phyloP scores from a whole-genome alignment of 345 rosid genomes.

The Acer saccharum region DNA sequence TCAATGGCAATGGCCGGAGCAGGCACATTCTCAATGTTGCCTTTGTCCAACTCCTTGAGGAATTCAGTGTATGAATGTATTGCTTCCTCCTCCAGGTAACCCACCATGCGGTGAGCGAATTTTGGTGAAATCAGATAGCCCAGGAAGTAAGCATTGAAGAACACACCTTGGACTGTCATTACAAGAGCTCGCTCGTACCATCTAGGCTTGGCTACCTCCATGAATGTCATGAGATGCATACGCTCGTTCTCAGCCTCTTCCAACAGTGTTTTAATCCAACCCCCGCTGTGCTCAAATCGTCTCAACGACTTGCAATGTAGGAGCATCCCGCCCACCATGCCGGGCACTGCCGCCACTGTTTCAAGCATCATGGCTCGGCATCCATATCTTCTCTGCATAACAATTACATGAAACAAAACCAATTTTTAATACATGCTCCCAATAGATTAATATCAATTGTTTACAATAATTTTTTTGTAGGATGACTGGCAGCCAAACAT shows the following conservation, averaged over 20 bases:
- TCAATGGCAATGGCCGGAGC: constrained; percentile 83
- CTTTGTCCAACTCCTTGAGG: constrained; percentile 76
- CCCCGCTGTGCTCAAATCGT: constrained; percentile 77
- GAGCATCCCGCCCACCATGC: constrained; percentile 81
- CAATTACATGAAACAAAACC: background rate
- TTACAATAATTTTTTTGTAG: too few relatives aligned
- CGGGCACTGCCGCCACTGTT: constrained; percentile 83
- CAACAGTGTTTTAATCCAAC: constrained; percentile 75
- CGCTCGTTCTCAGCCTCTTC: constrained; percentile 93
- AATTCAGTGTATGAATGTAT: constrained; percentile 81
- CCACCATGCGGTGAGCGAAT: constrained; percentile 78
- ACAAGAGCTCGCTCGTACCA: constrained; percentile 86
- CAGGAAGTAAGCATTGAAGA: constrained; percentile 78
- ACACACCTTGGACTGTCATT: constrained; percentile 67
- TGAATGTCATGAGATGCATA: constrained; percentile 91
- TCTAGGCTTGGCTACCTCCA: constrained; percentile 70
- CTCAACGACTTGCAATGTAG: constrained; percentile 77
- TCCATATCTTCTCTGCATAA: constrained; percentile 61
- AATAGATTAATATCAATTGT: background rate
- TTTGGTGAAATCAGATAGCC: constrained; percentile 73
- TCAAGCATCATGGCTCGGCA: constrained; percentile 93
- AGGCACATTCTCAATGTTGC: constrained; percentile 72
- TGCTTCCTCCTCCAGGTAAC: constrained; percentile 88
- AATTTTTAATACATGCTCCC: background rate
- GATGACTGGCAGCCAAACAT: background rate